Evolutionary conservation across 768 basidiomycete species (phyloP).

Genomic region (Mycena rebaudengoi): DNA sequence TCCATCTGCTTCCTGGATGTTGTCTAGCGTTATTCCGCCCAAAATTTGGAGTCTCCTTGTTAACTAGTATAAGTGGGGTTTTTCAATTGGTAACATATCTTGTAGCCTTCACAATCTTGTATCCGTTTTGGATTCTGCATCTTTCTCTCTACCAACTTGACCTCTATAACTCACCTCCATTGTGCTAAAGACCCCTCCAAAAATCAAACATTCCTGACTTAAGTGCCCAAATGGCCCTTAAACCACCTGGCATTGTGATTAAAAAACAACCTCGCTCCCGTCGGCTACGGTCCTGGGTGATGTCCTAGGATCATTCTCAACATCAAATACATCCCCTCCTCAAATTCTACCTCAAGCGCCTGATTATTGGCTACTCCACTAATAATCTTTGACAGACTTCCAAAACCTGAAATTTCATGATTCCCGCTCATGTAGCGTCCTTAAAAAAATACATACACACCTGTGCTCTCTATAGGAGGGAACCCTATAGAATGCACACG

Average conservation of each 20-base stretch:
- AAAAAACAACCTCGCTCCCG: not conserved
- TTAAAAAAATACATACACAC: no score
- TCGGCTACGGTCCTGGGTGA: not conserved
- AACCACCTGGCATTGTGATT: not conserved
- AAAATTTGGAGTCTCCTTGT: not conserved
- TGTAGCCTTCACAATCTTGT: not conserved
- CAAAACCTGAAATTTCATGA: no score
- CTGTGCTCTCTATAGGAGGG: no score
- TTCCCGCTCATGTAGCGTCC: no score
- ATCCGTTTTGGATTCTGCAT: not conserved
- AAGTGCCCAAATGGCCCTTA: not conserved
- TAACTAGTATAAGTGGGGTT: not conserved
- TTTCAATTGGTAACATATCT: not conserved
- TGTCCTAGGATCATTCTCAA: not conserved
- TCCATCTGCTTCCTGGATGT: no score
- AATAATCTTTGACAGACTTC: no score
- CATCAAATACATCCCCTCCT: not conserved
- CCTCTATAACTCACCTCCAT: not conserved
- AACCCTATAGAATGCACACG: no score
- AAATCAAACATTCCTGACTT: conserved; percentile 1
- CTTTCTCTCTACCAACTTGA: conserved; percentile 3
- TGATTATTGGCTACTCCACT: not conserved
- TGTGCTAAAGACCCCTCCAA: not conserved
- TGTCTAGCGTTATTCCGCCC: no score
- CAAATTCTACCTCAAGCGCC: not conserved